phyloP scores from a whole-genome alignment of 2,329 filamentous ascomycete species.

The Hymenoscyphus linearis region DNA sequence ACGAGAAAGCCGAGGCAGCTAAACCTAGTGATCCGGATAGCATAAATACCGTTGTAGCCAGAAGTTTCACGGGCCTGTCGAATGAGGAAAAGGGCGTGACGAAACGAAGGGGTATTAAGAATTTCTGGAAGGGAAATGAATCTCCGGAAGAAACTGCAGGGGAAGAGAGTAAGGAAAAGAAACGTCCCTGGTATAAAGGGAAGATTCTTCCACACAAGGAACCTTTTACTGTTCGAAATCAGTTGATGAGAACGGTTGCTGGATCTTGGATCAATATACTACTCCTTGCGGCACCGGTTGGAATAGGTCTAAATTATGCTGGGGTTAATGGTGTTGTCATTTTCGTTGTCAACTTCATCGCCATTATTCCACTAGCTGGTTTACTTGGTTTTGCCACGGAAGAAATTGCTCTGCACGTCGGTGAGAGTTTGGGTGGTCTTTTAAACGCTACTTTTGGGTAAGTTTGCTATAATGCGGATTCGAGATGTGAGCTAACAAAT shows the following conservation, averaged over 20 bases:
- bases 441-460: constrained; percentile 87
- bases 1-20: not conserved
- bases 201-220: constrained; percentile 39
- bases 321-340: constrained; percentile 54
- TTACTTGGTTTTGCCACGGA: constrained; percentile 87
- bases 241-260: constrained; percentile 69
- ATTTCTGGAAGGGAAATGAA: constrained; percentile 12
- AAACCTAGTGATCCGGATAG: constrained; percentile 19
- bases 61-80: not conserved
- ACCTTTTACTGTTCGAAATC: constrained; percentile 54
- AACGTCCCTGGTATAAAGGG: constrained; percentile 27
- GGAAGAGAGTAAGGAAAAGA: constrained; percentile 23
- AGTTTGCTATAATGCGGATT: constrained; percentile 22
- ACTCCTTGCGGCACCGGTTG: constrained; percentile 70
- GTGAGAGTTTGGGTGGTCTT: constrained; percentile 81
- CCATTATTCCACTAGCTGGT: constrained; percentile 83
- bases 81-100: constrained; percentile 1
- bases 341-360: constrained; percentile 89
- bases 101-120: constrained; percentile 19
- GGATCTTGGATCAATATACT: constrained; percentile 85
- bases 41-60: constrained; percentile 12
- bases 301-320: constrained; percentile 69
- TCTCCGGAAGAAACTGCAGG: constrained; percentile 11
- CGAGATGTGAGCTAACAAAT: constrained; percentile 20
- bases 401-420: constrained; percentile 75